Evolutionary conservation across 2,329 filamentous ascomycete species (phyloP).

Genomic region (Ophiostoma populinum): DNA sequence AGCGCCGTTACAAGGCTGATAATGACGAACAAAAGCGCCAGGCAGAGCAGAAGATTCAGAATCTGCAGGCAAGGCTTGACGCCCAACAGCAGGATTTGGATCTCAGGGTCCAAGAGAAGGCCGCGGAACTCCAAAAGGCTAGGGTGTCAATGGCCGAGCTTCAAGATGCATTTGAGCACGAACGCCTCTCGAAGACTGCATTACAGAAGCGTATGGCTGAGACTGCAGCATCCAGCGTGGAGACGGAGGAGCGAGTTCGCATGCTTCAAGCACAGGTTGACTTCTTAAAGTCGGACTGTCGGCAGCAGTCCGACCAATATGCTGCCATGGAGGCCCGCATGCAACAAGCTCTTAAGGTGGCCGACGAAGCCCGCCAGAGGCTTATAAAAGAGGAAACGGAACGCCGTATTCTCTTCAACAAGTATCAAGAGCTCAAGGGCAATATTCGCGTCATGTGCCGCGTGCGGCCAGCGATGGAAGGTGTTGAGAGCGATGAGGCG

Average conservation of each 20-base stretch:
- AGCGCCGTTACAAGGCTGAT: constrained; percentile 43
- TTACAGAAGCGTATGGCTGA: constrained; percentile 37
- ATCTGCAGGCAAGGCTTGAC: constrained; percentile 37
- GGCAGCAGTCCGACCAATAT: constrained; percentile 76
- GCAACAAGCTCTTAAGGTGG: constrained; percentile 55
- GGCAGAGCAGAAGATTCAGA: constrained; percentile 44
- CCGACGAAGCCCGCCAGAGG: constrained; percentile 58
- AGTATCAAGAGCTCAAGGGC: constrained; percentile 92
- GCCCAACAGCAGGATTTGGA: constrained; percentile 35
- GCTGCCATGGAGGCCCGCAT: constrained; percentile 64
- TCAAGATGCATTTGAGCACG: constrained; percentile 37
- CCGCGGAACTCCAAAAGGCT: constrained; percentile 34
- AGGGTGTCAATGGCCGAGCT: constrained; percentile 28
- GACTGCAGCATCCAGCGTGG: constrained; percentile 41
- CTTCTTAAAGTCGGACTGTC: constrained; percentile 77
- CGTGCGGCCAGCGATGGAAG: constrained; percentile 56
- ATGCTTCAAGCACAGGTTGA: constrained; percentile 68
- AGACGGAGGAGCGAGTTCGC: constrained; percentile 57
- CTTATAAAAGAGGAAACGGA: constrained; percentile 82
- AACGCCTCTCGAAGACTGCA: constrained; percentile 42
- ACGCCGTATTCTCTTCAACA: constrained; percentile 84
- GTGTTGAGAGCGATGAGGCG: constrained; percentile 46
- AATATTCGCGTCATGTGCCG: constrained; percentile 98
- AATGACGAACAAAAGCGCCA: constrained; percentile 46
- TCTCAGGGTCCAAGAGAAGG: constrained; percentile 30